Base-by-base conservation (phyloP, 2,329 filamentous ascomycete genomes). In the Diaporthe vexans region DNA sequence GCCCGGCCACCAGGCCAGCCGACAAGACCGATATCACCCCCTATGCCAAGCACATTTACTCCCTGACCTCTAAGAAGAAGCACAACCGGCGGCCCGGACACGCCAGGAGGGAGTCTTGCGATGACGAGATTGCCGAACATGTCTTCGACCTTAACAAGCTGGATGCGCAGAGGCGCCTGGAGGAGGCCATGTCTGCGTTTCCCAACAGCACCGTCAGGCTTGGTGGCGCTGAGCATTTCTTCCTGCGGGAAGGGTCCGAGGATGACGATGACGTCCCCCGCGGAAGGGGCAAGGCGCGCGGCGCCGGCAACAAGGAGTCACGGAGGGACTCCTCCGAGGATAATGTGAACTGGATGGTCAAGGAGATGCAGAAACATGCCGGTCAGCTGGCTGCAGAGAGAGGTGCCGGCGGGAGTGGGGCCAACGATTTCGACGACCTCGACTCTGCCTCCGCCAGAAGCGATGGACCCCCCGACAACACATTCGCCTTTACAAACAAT, bases 281-380 rank as follows among this genome's bases (percentile, higher is more conserved):
- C 76, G 80, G 82, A 76, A 83, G 79, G 78, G 80, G 69, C 73
- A 76, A 76, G 61, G 77, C 78, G 56, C 76, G 78, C 29, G 78
- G 77, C 35, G 76, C 77, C 7, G 76, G 78, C 67, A 75, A 77
- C 72, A 74, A 81, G 74, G 79, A 79, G 10, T 78, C 81, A 35
- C 86, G 90, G 74, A 88, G 91, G 54, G 91, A 92, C 79, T 91
- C 91, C 61, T 92, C 91, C 2, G 89, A 90, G 67, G 87, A 91
- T 78, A 88, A 90, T 69, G 86, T 89, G 74, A 85, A 90, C 73
- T 96, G 94, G 92, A 94, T 95, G 80, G 88, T 97, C 79, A 90
- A 92, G 79, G 92, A 95, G 78, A 94, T 97, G 93, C 93, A 94
- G 78, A 89, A 92, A 78, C 93, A 96, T 82, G 93, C 92, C 69